Base-by-base conservation (phyloP, 2,329 filamentous ascomycete species). In the Corynespora cassiicola region DNA sequence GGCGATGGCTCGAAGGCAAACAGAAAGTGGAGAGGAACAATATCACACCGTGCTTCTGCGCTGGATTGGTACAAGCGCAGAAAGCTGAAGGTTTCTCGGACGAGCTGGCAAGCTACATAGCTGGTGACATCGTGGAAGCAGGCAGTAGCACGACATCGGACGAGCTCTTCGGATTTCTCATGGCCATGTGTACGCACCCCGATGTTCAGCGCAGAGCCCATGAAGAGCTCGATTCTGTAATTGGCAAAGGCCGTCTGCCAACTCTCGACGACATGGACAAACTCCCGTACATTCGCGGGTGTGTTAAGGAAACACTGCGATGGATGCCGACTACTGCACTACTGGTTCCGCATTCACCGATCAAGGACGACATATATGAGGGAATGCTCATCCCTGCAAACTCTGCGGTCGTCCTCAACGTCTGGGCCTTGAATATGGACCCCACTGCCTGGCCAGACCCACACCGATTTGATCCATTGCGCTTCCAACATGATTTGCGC, bases 231-330 rank as follows among this genome's bases (percentile, higher is more conserved):
- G 57, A 57, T 36, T 29, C 29, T 10, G 50, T 58, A 14, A 47
- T 61, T 11, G 79, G 79, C 2, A 48, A 62, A 0, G 39, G 67
- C 8, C 69, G 79, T 3, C 37, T 63, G 16, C 65, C 65, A n/a
- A 31, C 14, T 0, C 38, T 50, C 10, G 56, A 58, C 7, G 54
- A 61, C 16, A 36, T 42, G 6, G 36, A 45, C 8, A 58, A 65
- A 3, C 54, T 84, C 7, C 78, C 79, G 0, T 84, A 83, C 49
- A 55, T 82, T 20, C 68, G 72, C 14, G 76, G 75, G 2, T 68
- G 80, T 9, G 70, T 81, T 12, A 81, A 81, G 42, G 81, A 85
- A 45, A 70, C 76, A 1, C 60, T 82, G 8, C 71, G 80, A 2
- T 82, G 80, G 78, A 70, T 78, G 5, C 77, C 79, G 0, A 74